Percentiles rank a stretch among this genome's conserved stretches.
Conservation (phyloP, 345 rosid species). For the Brassica cretica region DNA sequence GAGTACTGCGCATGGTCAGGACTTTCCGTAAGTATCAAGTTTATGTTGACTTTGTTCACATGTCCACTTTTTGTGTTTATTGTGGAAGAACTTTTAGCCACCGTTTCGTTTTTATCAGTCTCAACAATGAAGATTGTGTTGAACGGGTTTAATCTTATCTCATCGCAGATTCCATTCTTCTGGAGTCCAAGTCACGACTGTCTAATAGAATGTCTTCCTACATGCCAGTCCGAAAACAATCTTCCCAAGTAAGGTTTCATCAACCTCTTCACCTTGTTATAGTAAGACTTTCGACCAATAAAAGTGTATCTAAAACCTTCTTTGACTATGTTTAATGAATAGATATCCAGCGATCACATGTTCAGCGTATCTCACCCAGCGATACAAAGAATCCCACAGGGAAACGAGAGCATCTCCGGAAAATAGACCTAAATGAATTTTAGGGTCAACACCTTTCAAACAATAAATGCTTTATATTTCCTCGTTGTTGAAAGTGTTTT, state of each 20-base stretch:
- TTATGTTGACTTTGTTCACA: no score
- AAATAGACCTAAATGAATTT: no score
- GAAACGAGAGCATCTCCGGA: no score
- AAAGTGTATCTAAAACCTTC: neutral
- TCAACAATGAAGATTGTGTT: no score
- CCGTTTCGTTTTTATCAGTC: no score
- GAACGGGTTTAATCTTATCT: neutral
- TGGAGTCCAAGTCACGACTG: conserved; percentile 83
- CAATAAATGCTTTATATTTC: no score
- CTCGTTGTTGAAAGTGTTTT: no score
- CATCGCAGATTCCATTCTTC: conserved; percentile 70
- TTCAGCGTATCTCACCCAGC: conserved; percentile 61
- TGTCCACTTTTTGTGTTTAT: no score
- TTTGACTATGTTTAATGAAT: neutral
- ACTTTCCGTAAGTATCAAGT: conserved; percentile 55
- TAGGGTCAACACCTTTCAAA: no score
- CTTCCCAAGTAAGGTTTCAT: conserved; percentile 69
- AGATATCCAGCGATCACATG: conserved; percentile 75
- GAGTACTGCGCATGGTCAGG: conserved; percentile 76
- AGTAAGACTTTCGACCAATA: no score
- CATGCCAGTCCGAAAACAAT: conserved; percentile 69
- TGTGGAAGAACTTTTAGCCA: no score
- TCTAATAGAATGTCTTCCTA: conserved; percentile 85
- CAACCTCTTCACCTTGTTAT: neutral
- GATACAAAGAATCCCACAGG: conserved; percentile 49